Evolutionary conservation across 2,329 filamentous ascomycete species (phyloP).

Genomic region (Colletotrichum abscissum): DNA sequence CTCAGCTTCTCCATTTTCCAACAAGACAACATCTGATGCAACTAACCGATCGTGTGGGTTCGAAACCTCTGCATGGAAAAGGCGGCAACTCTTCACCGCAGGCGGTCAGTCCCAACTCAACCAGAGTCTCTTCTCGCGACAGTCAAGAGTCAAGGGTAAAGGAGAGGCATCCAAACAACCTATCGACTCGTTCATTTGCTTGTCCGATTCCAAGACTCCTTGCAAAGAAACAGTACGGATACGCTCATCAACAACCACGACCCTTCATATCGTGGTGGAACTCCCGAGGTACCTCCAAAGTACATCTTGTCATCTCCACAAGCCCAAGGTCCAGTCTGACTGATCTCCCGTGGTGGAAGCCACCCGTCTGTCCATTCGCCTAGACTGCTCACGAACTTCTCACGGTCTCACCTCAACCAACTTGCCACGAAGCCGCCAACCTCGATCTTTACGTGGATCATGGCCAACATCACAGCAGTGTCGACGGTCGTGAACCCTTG

Average conservation of each 20-base stretch:
- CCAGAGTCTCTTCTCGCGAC: too few relatives aligned
- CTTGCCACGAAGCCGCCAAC: background rate
- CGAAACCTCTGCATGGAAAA: background rate
- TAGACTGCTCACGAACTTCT: conserved; percentile 4
- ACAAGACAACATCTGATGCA: conserved; percentile 16
- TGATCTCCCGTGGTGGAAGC: background rate
- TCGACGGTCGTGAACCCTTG: background rate
- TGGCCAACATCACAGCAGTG: background rate
- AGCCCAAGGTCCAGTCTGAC: background rate
- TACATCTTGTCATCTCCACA: background rate
- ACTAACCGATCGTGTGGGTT: background rate
- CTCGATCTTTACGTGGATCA: background rate
- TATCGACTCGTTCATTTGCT: background rate
- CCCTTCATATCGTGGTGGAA: background rate
- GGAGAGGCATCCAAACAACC: background rate
- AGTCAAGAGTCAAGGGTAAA: background rate
- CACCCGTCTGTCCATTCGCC: background rate
- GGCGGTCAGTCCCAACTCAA: background rate
- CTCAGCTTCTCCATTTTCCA: background rate
- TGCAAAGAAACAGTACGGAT: background rate
- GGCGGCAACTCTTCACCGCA: conserved; percentile 26
- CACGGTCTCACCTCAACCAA: background rate
- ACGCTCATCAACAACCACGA: background rate
- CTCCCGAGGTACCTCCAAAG: background rate
- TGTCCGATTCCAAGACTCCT: background rate